Base-by-base conservation (phyloP, 2,329 filamentous ascomycete species). In the Mycosphaerella sp. region DNA sequence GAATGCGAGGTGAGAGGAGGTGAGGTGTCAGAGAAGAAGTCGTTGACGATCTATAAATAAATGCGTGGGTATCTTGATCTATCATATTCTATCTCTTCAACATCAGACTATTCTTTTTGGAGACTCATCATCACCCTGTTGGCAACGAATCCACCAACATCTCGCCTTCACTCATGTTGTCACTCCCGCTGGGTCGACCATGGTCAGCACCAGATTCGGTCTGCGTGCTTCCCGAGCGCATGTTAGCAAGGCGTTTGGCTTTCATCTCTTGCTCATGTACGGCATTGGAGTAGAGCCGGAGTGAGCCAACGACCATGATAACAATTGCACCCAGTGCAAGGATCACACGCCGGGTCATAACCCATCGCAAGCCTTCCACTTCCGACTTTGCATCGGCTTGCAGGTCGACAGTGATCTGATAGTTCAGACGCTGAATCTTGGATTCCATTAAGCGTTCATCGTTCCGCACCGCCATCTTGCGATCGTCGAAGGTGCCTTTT, bases 401-500 rank as follows among this genome's bases (percentile, higher is more conserved):
- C 42, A 98, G 79, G 40, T 82, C 80, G 32, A 95, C 89, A 21
- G 88, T 95, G 70, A 98, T 97, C 70, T 95, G 93, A 73, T 97
- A 95, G 72, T 92, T 95, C 62, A 97, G 80, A 74, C 95, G 87
- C 77, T 96, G 91, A 59, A 89, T 85, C 64, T 85, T 85, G 48
- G 86, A 87, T 67, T 97, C 92, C 66, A 88, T 86, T 6, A 79
- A 79, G 67, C 90, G 85, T 72, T 96, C 90, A 70, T 96, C 88
- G 70, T 92, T 87, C 51, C 90, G 78, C 1, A 95, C 90, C 2
- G 83, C 82, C 87, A 97, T 95, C 69, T 92, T 93, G 42, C 95
- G 83, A 69, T 98, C 92, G 67, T 97, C 92, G 69, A 97, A 96
- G 79, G 96, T 86, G 54, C 89, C 92, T 69, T 91, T 89, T n/a